Percentiles rank a stretch among this genome's conserved stretches.
Conservation (phyloP, 2,329 filamentous ascomycete species). For the Colletotrichum abscissum region DNA sequence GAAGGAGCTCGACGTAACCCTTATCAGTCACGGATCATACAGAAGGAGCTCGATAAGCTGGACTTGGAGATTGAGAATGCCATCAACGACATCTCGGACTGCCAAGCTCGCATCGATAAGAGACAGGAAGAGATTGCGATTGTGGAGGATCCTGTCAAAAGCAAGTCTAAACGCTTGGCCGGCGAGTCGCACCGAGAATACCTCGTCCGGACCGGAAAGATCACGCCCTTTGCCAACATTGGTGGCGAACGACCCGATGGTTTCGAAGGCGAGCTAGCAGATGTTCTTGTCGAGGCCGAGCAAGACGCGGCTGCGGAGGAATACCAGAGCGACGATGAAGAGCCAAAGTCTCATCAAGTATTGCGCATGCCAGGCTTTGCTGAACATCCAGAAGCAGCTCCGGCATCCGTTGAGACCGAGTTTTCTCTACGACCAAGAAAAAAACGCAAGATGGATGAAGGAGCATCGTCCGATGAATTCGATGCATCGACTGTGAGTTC, state of each 20-base stretch:
- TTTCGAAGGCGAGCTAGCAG: slow-evolving; percentile 76
- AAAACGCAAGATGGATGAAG: slow-evolving; percentile 56
- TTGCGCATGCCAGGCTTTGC: slow-evolving; percentile 80
- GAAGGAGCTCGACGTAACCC: slow-evolving; percentile 56
- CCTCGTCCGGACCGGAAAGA: slow-evolving; percentile 95
- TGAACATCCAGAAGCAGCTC: slow-evolving; percentile 55
- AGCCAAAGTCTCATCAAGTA: slow-evolving; percentile 75
- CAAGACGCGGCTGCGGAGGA: slow-evolving; percentile 71
- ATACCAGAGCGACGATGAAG: slow-evolving; percentile 54
- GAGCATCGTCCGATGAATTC: slow-evolving; percentile 59
- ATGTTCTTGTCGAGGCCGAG: slow-evolving; percentile 85
- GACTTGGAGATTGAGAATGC: slow-evolving; percentile 73
- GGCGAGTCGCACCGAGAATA: slow-evolving; percentile 90
- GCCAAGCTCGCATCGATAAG: slow-evolving; percentile 82
- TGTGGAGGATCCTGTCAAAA: slow-evolving; percentile 53
- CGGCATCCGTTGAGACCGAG: slow-evolving; percentile 56
- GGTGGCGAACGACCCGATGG: slow-evolving; percentile 71
- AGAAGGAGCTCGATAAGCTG: slow-evolving; percentile 74
- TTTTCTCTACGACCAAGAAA: slow-evolving; percentile 70
- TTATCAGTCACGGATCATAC: slow-evolving; percentile 66
- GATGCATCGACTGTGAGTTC: slow-evolving; percentile 45
- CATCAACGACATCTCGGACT: slow-evolving; percentile 81
- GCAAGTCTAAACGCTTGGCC: slow-evolving; percentile 71
- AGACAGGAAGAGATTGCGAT: slow-evolving; percentile 69
- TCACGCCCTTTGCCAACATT: slow-evolving; percentile 92